A percentile compares a stretch with the other conserved stretches of the same genome.
Evolutionary conservation across 2,329 filamentous ascomycete species (phyloP).

Genomic region (Didymella exigua): DNA sequence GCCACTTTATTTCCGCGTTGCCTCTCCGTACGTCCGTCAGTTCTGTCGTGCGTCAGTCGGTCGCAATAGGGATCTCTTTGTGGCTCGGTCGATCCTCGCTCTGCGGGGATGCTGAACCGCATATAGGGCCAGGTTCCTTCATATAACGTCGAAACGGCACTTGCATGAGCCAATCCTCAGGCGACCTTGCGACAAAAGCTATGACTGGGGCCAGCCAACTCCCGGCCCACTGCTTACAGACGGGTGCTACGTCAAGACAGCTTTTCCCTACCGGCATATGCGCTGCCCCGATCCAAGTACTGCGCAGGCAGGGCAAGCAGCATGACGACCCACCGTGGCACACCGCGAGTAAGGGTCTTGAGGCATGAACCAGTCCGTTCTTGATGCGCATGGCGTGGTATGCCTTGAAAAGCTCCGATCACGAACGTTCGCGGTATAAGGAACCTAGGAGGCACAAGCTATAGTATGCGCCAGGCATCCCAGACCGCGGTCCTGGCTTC

Average conservation of each 20-base stretch:
- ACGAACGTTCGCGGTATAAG: conserved; percentile 12
- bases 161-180: conserved; percentile 49
- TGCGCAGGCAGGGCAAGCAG: conserved; percentile 30
- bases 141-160: conserved; percentile 49
- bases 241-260: conserved; percentile 47
- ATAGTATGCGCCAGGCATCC: conserved; percentile 26
- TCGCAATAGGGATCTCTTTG: conserved; percentile 38
- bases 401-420: conserved; percentile 16
- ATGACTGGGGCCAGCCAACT: conserved; percentile 32
- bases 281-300: conserved; percentile 26
- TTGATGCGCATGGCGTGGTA: conserved; percentile 33
- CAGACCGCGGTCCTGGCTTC: conserved; percentile 37
- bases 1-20: conserved; percentile 28
- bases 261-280: conserved; percentile 42
- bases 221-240: conserved; percentile 39
- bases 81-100: conserved; percentile 45
- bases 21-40: conserved; percentile 31
- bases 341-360: conserved; percentile 34
- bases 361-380: conserved; percentile 33
- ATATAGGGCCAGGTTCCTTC: conserved; percentile 44
- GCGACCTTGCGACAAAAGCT: conserved; percentile 42
- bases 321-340: conserved; percentile 32
- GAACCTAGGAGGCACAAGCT: conserved; percentile 11
- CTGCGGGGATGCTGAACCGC: conserved; percentile 43
- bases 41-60: conserved; percentile 39